Percentiles rank a stretch among this genome's conserved stretches.
Conservation (phyloP, 2,329 filamentous ascomycete genomes). For the Ceratocystiopsis sp. region DNA sequence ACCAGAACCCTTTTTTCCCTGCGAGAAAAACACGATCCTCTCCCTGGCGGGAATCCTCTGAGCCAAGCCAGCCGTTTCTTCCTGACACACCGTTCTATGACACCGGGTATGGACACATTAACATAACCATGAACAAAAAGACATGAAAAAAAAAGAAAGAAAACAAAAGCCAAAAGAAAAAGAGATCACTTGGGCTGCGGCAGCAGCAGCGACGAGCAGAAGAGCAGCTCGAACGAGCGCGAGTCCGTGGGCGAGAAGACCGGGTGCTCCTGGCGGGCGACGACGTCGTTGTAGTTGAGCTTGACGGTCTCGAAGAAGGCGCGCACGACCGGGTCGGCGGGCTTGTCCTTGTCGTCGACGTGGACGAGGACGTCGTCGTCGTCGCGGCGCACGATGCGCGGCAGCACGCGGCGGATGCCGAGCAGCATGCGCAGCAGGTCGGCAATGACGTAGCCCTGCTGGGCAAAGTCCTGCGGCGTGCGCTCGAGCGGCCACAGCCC, state of each 20-base stretch:
- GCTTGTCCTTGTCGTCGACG: constrained; percentile 10
- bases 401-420: constrained; percentile 40
- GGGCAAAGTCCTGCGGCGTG: constrained; percentile 37
- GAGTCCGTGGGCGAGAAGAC: constrained; percentile 32
- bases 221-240: constrained; percentile 28
- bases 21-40: too few relatives aligned
- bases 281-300: constrained; percentile 30
- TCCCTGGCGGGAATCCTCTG: too few relatives aligned
- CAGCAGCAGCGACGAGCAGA: constrained; percentile 26
- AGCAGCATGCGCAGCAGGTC: constrained; percentile 44
- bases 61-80: too few relatives aligned
- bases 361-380: constrained; percentile 31
- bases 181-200: constrained; percentile 10
- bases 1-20: too few relatives aligned
- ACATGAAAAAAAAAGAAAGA: not conserved
- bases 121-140: not conserved
- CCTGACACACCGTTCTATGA: too few relatives aligned
- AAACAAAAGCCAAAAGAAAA: not conserved
- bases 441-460: constrained; percentile 41
- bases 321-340: constrained; percentile 26
- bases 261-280: constrained; percentile 30
- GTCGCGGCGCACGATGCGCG: constrained; percentile 28
- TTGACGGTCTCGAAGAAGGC: constrained; percentile 39
- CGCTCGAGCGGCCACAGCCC: constrained; percentile 44
- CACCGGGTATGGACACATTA: not conserved